These are phyloP conservation scores for Exophiala xenobiotica DNA, from an alignment of 2,329 filamentous ascomycete species.

Conservation along the genomic window DNA sequence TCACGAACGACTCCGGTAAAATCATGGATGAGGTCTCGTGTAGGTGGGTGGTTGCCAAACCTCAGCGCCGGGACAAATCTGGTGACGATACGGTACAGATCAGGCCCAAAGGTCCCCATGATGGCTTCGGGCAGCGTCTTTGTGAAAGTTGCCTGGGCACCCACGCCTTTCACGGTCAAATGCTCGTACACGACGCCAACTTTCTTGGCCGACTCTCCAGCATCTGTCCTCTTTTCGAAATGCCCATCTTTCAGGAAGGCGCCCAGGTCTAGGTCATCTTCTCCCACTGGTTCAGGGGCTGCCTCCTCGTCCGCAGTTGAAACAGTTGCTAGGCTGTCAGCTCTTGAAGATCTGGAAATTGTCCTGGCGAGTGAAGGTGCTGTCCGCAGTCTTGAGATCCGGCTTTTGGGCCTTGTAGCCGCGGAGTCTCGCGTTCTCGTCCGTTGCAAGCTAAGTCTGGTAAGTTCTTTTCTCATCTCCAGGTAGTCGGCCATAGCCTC, in stretches of 20 bases:
- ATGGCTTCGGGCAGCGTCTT: slow-evolving; percentile 72
- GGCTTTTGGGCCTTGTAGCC: slow-evolving; percentile 31
- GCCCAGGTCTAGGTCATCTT: slow-evolving; percentile 62
- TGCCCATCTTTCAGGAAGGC: slow-evolving; percentile 72
- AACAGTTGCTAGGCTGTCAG: slow-evolving; percentile 39
- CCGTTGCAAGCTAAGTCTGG: slow-evolving; percentile 49
- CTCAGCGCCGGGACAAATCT: slow-evolving; percentile 53
- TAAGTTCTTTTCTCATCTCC: slow-evolving; percentile 56
- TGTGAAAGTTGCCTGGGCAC: slow-evolving; percentile 66
- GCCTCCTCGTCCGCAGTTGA: slow-evolving; percentile 40
- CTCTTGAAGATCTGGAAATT: slow-evolving; percentile 14
- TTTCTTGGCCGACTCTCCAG: slow-evolving; percentile 68
- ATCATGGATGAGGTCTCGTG: slow-evolving; percentile 60
- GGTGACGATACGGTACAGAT: slow-evolving; percentile 66
- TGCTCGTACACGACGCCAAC: slow-evolving; percentile 76
- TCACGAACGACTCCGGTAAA: slow-evolving; percentile 67
- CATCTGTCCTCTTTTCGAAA: slow-evolving; percentile 68
- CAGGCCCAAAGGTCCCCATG: slow-evolving; percentile 75
- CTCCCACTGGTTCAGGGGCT: slow-evolving; percentile 33
- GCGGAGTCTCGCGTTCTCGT: slow-evolving; percentile 30
- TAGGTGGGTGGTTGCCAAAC: slow-evolving; percentile 49
- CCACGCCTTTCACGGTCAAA: slow-evolving; percentile 70
- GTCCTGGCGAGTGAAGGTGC: slow-evolving; percentile 15
- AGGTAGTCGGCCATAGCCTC: slow-evolving; percentile 61
- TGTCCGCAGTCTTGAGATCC: slow-evolving; percentile 32